Base-by-base conservation (phyloP, 2,329 filamentous ascomycete species). In the Colletotrichum sp. region DNA sequence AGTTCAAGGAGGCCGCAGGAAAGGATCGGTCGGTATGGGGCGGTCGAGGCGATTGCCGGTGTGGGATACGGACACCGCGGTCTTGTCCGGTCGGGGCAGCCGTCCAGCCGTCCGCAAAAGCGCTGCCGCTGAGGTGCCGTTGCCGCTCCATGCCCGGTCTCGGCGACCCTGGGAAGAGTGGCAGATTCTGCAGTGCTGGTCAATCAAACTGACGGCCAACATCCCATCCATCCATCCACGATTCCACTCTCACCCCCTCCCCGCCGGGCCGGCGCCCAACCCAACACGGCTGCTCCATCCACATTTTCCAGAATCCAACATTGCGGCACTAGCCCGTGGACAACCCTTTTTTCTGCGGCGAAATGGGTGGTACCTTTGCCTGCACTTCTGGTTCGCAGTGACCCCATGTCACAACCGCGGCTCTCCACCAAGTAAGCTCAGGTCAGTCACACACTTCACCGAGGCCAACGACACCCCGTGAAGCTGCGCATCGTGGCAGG, bases 351-450 rank as follows among this genome's bases (percentile, higher is more conserved):
- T 21, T 65, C 34, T 63, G 73, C 59, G 28, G 18, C 48, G 65
- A 71, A 75, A 65, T 57, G 74, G 64, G 67, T 32, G 67, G 73
- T 75, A 60, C 70, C 43, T 73, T 64, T 59, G 57, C 55, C 70
- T 73, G 73, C 73, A 73, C 59, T 64, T 73, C 73, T 59, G 61
- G 70, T 48, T 68, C 70, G 64, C 73, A 65, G 70, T 71, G 70
- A 52, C 74, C 74, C 70, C 70, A 74, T 75, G 64, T 75, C 70
- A 75, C 70, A n/a, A 57, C 73, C 34, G 70, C 70, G 32, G 69
- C 73, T 73, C 74, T 75, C 74, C 74, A 75, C 74, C 74, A 28
- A 75, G 70, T 73, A 75, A 75, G 74, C 74, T 75, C 73, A 52
- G 43, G 64, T 75, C 74, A 69, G 64, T 63, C 70, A 75, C 73